Conservation (phyloP, 108 stramenopile genomes). For the Parietichytrium sp. region DNA sequence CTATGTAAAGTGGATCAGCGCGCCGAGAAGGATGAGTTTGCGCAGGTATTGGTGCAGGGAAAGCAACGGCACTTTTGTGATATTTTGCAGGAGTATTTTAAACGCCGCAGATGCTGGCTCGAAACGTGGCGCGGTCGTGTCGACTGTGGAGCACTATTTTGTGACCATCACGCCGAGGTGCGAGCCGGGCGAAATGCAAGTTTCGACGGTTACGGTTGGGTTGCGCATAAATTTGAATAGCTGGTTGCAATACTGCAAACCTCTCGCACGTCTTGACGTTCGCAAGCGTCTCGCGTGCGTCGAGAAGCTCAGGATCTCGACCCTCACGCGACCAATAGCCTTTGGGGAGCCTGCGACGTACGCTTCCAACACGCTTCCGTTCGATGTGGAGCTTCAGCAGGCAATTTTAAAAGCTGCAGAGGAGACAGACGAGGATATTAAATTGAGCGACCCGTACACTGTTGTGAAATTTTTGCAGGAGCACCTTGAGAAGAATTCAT, state of each 20-base stretch:
- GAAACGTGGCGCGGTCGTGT: not conserved
- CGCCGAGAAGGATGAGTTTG: not conserved
- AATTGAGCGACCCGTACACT: too few relatives aligned
- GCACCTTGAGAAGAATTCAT: too few relatives aligned
- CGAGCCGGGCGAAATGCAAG: too few relatives aligned
- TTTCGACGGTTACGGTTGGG: not conserved
- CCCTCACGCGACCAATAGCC: too few relatives aligned
- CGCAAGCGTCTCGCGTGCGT: not conserved
- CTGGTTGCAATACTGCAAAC: not conserved
- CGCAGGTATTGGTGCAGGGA: not conserved
- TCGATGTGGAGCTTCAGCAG: not conserved
- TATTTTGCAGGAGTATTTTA: not conserved
- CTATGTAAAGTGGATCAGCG: not conserved
- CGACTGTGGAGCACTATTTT: too few relatives aligned
- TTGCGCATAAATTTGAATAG: not conserved
- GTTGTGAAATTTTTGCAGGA: too few relatives aligned
- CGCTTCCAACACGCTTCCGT: not conserved
- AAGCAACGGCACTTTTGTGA: conserved; percentile 11
- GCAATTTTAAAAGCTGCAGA: not conserved
- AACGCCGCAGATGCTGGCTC: not conserved
- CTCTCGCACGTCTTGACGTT: not conserved
- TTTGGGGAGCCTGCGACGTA: not conserved
- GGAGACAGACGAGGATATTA: too few relatives aligned
- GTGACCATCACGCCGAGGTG: conserved; percentile 13
- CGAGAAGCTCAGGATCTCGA: not conserved